phyloP scores from a whole-genome alignment of 1,139 yeast genomes.

The Zygosaccharomyces sapae region DNA sequence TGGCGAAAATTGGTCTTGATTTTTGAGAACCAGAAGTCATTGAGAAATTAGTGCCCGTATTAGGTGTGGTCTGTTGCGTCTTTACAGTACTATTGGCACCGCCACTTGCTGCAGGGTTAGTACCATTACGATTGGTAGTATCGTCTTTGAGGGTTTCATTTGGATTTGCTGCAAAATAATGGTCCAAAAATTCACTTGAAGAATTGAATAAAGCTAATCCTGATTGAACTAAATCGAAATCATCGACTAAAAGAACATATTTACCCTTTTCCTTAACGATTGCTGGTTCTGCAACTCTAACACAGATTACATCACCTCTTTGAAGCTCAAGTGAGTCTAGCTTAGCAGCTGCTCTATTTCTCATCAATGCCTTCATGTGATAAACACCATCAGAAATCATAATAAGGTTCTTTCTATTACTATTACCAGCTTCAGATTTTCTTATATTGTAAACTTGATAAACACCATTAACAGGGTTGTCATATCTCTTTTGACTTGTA shows the following conservation, averaged over 20 bases:
- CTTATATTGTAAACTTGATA: conserved; percentile 35
- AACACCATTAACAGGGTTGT: conserved; percentile 32
- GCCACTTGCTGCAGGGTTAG: conserved; percentile 17
- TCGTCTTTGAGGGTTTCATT: conserved; percentile 40
- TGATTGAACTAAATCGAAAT: conserved; percentile 45
- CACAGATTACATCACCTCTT: conserved; percentile 38
- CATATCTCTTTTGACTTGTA: conserved; percentile 29
- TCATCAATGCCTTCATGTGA: conserved; percentile 61
- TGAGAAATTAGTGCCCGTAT: conserved; percentile 15
- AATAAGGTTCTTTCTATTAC: conserved; percentile 32
- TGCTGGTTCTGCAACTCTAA: conserved; percentile 34
- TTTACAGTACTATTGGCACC: background rate
- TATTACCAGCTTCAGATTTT: conserved; percentile 31
- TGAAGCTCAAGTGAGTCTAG: conserved; percentile 48
- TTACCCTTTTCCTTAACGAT: conserved; percentile 44
- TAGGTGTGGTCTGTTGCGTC: background rate
- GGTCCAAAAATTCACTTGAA: conserved; percentile 46
- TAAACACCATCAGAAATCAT: conserved; percentile 63
- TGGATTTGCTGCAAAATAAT: conserved; percentile 52
- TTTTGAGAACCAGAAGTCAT: conserved; percentile 28
- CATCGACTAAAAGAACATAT: conserved; percentile 53
- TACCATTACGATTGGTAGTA: conserved; percentile 24
- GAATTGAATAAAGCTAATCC: conserved; percentile 43
- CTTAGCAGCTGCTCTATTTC: conserved; percentile 52
- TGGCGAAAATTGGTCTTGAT: conserved; percentile 53